Conservation (phyloP, 2,329 filamentous ascomycete genomes). For the Apiospora marii region DNA sequence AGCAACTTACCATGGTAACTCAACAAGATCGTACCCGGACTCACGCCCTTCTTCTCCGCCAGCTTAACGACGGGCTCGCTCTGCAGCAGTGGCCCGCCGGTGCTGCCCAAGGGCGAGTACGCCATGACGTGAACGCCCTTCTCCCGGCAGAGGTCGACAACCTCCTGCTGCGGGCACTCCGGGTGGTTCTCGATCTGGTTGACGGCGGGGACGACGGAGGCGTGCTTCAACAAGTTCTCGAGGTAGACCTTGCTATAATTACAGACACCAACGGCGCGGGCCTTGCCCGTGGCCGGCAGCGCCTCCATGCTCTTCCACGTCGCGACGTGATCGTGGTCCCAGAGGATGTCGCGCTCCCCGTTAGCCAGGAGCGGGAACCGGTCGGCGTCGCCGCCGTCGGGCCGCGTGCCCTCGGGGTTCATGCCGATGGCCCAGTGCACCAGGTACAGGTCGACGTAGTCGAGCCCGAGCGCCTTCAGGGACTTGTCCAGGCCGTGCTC, state of each 20-base stretch:
- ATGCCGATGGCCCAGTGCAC: conserved; percentile 86
- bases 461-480: conserved; percentile 75
- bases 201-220: conserved; percentile 66
- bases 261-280: conserved; percentile 61
- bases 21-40: conserved; percentile 69
- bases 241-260: conserved; percentile 67
- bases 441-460: conserved; percentile 83
- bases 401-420: conserved; percentile 71
- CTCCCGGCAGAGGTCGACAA: conserved; percentile 71
- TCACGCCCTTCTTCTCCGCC: conserved; percentile 68
- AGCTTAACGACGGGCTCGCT: conserved; percentile 69
- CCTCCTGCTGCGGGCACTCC: conserved; percentile 73
- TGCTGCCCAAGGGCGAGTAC: conserved; percentile 73
- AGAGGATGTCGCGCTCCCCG: conserved; percentile 76
- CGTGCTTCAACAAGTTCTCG: conserved; percentile 59
- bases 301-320: conserved; percentile 82
- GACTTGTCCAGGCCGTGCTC: conserved; percentile 77
- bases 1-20: conserved; percentile 72
- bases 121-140: conserved; percentile 77
- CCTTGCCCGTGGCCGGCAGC: conserved; percentile 66
- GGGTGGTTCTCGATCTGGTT: conserved; percentile 82
- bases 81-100: conserved; percentile 69
- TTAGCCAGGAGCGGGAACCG: conserved; percentile 78
- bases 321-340: conserved; percentile 72
- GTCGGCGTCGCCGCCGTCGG: conserved; percentile 67